These are phyloP conservation scores for Sphaerulina vaccinii DNA, from an alignment of 2,329 filamentous ascomycete species.

Conservation along the genomic window DNA sequence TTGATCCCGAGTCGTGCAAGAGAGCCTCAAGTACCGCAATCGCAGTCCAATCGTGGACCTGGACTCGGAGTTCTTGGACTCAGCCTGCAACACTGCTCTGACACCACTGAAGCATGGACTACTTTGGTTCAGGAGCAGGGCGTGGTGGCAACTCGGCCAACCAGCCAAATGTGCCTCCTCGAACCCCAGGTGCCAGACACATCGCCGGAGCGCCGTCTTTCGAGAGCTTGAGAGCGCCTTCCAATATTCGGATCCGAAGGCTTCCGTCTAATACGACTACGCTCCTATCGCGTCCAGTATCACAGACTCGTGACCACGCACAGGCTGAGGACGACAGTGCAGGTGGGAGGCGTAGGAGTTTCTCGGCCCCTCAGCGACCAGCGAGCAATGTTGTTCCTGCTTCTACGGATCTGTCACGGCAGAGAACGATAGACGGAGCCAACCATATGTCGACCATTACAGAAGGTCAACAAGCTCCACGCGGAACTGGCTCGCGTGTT, in stretches of 20 bases:
- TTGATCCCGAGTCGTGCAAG: too few relatives aligned
- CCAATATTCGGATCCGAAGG: slow-evolving; percentile 36
- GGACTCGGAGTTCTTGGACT: too few relatives aligned
- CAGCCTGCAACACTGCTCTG: not conserved
- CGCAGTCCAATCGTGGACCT: too few relatives aligned
- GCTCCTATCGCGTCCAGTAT: slow-evolving; percentile 17
- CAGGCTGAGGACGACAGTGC: slow-evolving; percentile 18
- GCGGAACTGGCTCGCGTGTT: slow-evolving; percentile 6
- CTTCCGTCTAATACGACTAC: slow-evolving; percentile 24
- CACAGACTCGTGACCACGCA: slow-evolving; percentile 16
- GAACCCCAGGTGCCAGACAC: slow-evolving; percentile 21
- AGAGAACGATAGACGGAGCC: slow-evolving; percentile 26
- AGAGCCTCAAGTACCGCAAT: too few relatives aligned
- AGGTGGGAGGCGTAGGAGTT: slow-evolving; percentile 33
- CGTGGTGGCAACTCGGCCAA: slow-evolving; percentile 20
- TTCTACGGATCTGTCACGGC: slow-evolving; percentile 26
- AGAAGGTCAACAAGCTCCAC: slow-evolving; percentile 27
- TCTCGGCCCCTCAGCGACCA: slow-evolving; percentile 35
- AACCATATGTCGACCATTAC: slow-evolving; percentile 31
- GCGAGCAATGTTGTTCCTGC: slow-evolving; percentile 19
- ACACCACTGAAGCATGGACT: slow-evolving; percentile 26
- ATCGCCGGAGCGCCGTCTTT: slow-evolving; percentile 27
- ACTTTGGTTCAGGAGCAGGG: slow-evolving; percentile 27
- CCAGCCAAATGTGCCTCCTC: slow-evolving; percentile 21
- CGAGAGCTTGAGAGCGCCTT: slow-evolving; percentile 34